Evolutionary conservation across 768 basidiomycete genomes (phyloP), one percentile per base, ranked within the genome.

Genomic region (Sistotremastrum suecicum): DNA sequence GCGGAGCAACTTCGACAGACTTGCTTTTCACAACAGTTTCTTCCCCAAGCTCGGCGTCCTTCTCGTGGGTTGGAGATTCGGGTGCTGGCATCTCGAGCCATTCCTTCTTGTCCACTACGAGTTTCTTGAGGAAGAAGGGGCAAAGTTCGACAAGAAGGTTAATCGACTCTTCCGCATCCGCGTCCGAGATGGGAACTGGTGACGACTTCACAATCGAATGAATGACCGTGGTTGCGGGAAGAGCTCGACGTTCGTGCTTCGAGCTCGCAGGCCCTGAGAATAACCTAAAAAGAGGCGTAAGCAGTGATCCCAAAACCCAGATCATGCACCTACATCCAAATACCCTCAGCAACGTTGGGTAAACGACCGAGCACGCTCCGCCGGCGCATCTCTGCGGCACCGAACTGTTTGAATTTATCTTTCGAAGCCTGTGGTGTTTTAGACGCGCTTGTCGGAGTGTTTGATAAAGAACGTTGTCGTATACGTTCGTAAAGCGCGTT

Each of bases 401-500:
- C 69, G 46, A 87, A 63, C 60, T 79, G 81, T 38, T 79, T 60
- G 50, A 86, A 66, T 51, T 82, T 74, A 44, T 83, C 83, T 48
- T 69, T 74, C 38, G 74, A 75, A 42, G 65, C 62, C 12, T 63
- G 58, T 29, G 46, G 49, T 37, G 53, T 47, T 57, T 84, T 84
- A n/a, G 50, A 39, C 31, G 20, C 20, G 20, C 20, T 20, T 41
- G 74, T 75, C 0, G 86, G 85, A 6, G 82, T 76, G 35, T 68
- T 63, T 1, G 75, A 74, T 44, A 86, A 58, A 3, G 84, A 87
- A 46, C 75, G 72, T 54, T 81, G 79, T 11, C 80, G 79, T 40
- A 89, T 66, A 37, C 86, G 82, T 51, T 89, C 86, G 53, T 84
- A 85, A 1, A 90, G 65, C 5, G 87, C 87, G 54, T 79, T 76